phyloP scores from a whole-genome alignment of 768 basidiomycete genomes.

The Gloeophyllum trabeum region DNA sequence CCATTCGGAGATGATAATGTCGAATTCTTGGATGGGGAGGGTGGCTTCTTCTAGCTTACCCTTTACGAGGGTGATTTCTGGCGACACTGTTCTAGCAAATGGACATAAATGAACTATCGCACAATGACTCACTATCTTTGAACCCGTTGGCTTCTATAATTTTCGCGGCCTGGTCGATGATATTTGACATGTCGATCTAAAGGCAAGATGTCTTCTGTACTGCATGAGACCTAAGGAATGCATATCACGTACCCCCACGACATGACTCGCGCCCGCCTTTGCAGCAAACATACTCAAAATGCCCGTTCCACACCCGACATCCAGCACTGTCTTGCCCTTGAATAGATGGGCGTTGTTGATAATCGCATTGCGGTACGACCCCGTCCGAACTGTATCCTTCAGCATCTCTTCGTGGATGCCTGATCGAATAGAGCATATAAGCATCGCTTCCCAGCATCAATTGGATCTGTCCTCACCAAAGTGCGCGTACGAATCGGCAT shows the following conservation, averaged over 20 bases:
- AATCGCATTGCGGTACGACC: slow-evolving; percentile 92
- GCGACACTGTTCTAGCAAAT: slow-evolving; percentile 3
- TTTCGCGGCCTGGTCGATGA: slow-evolving; percentile 97
- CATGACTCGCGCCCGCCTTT: slow-evolving; percentile 88
- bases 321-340: slow-evolving; percentile 93
- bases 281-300: slow-evolving; percentile 98
- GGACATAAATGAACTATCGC: slow-evolving; percentile 1
- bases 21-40: slow-evolving; percentile 84
- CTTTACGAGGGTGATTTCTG: slow-evolving; percentile 92
- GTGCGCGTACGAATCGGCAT: slow-evolving; percentile 94
- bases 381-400: slow-evolving; percentile 91
- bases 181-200: slow-evolving; percentile 99
- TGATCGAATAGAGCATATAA: slow-evolving; percentile 17
- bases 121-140: slow-evolving; percentile 65
- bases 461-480: slow-evolving; percentile 55
- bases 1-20: slow-evolving; percentile 99
- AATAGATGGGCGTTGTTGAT: slow-evolving; percentile 91
- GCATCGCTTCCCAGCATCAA: background rate
- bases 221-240: background rate
- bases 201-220: background rate
- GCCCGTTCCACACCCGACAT: slow-evolving; percentile 98
- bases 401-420: slow-evolving; percentile 99
- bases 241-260: slow-evolving; percentile 65
- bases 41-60: slow-evolving; percentile 93
- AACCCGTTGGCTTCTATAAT: slow-evolving; percentile 96